Percentiles rank a stretch among this genome's conserved stretches.
phyloP scores from a whole-genome alignment of 805 yeast genomes.

The Lipomyces chichibuensis region DNA sequence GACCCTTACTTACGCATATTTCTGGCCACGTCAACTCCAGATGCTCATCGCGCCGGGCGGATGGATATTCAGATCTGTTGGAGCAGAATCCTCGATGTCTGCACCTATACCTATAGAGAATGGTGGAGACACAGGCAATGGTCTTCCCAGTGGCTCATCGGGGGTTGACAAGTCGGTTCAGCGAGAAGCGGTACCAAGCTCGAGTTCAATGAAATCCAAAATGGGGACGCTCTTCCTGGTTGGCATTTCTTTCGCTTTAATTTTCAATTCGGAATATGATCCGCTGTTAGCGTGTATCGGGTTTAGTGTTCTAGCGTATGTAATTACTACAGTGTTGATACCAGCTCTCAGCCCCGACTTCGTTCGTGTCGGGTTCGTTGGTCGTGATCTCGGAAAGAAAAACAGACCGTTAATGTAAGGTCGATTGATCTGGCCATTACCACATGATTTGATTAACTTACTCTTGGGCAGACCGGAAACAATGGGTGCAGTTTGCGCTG shows the following conservation, averaged over 20 bases:
- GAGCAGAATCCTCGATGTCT: not conserved
- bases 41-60: not conserved
- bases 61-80: not conserved
- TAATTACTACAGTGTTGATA: slow-evolving; percentile 60
- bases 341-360: slow-evolving; percentile 72
- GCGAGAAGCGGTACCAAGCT: not conserved
- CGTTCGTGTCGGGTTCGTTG: slow-evolving; percentile 77
- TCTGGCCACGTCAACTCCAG: not conserved
- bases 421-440: not conserved
- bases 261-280: slow-evolving; percentile 41
- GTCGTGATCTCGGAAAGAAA: slow-evolving; percentile 79
- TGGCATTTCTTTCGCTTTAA: slow-evolving; percentile 19
- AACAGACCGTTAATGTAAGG: slow-evolving; percentile 54
- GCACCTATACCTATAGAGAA: not conserved
- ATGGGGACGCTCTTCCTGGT: not conserved
- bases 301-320: slow-evolving; percentile 68
- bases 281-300: slow-evolving; percentile 67
- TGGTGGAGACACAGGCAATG: not conserved
- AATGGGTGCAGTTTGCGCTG: slow-evolving; percentile 86
- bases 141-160: not conserved
- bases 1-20: too few relatives aligned
- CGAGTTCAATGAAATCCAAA: not conserved
- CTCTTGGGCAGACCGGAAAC: slow-evolving; percentile 68
- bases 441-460: not conserved
- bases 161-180: not conserved